phyloP scores from a whole-genome alignment of 441 rosid species.

The Adansonia rubrostipa region DNA sequence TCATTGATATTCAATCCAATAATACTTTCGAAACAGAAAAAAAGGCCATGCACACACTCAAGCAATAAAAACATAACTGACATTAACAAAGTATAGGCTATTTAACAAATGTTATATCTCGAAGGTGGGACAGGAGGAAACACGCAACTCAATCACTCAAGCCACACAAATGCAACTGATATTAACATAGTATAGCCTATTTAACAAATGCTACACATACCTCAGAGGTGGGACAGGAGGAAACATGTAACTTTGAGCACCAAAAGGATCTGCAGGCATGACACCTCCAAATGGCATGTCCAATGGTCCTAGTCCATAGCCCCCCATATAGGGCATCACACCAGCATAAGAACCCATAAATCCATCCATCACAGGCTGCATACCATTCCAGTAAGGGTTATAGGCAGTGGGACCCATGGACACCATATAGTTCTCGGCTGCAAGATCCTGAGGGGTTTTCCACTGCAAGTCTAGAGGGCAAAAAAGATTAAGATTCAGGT shows the following conservation, averaged over 20 bases:
- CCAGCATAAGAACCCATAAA: constrained; percentile 68
- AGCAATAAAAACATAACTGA: neutral
- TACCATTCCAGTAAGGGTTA: constrained; percentile 82
- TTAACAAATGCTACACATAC: constrained; percentile 33
- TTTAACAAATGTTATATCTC: too few species aligned
- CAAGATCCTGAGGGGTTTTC: constrained; percentile 76
- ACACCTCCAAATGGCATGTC: constrained; percentile 68
- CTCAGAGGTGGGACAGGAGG: constrained; percentile 65
- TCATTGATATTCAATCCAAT: constrained; percentile 2
- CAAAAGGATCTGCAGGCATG: constrained; percentile 71
- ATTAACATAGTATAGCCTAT: constrained; percentile 11
- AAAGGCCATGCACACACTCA: constrained; percentile 1
- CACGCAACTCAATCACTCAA: too few species aligned
- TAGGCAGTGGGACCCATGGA: constrained; percentile 70
- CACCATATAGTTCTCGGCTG: constrained; percentile 87
- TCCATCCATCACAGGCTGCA: constrained; percentile 87
- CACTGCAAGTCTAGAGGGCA: constrained; percentile 69
- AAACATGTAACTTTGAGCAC: constrained; percentile 61
- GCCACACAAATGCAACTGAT: too few species aligned
- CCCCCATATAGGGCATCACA: constrained; percentile 76
- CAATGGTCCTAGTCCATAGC: constrained; percentile 70
- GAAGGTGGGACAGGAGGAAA: too few species aligned
- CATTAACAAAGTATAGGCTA: too few species aligned
- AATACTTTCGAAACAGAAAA: neutral
- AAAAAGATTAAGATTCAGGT: constrained; percentile 25